Base-by-base conservation (phyloP, 1,139 yeast species). In the Yamadazyma sp. region DNA sequence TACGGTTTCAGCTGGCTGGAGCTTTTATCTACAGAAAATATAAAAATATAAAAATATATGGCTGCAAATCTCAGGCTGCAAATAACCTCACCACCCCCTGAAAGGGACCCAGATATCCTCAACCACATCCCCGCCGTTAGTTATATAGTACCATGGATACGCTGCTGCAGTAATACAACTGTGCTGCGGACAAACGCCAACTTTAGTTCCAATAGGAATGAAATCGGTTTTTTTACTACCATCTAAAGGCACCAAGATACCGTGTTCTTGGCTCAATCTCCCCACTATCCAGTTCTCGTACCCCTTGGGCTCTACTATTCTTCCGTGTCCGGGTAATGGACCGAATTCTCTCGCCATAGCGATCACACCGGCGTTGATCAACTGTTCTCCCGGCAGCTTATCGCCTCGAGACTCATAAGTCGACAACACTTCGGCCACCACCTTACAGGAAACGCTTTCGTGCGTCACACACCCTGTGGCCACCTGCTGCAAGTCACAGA, bases 401-500 rank as follows among this genome's bases (percentile, higher is more conserved):
- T 58, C 53, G 8, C 79, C 78, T 52, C 88, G 65, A 1, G 44
- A 45, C 2, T 79, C 75, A 48, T 86, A 86, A 13, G 69, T 61
- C 0, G 90, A 78, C 1, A 81, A 64, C 1, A 84, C 82, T 34
- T 83, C 84, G 0, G 87, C 84, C 28, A 82, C 52, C 3, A 84
- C 80, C 11, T 63, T 62, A 28, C 80, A 66, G 0, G 94, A 75
- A 14, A 85, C 73, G 37, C 73, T 66, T 1, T 66, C 62, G 21
- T 57, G 56, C 2, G 56, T 44, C 21, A 82, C 69, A 48, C 85
- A 77, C 0, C 78, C 78, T 0, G 94, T 85, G 8, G 87, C 74
- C 14, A 80, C 72, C 56, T 86, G 94, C 52, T 86, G 95, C 41
- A 84, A 62, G 55, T 86, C 94, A 52, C 85, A 79, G 50, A 82